Evolutionary conservation across 169 alveolate species (phyloP), one percentile per base, ranked within the genome.

Genomic region (Plasmodium malariae): DNA sequence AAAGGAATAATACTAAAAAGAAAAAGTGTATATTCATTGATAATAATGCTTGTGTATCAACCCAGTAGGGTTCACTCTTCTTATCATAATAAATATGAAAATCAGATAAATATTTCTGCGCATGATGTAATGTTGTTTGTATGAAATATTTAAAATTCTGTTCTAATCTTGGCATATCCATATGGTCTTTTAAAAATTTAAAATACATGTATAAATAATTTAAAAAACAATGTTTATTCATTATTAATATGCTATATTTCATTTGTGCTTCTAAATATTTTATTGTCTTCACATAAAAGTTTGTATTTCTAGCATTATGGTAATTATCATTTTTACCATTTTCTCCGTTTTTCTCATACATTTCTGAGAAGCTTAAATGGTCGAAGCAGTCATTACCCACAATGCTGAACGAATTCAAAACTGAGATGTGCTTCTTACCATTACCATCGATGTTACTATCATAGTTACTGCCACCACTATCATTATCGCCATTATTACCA

Each of bases 181-280:
- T n/a, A 63, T 78, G 48, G 34, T 78, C 89, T 37, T 30, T 6
- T 36, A 78, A 26, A 28, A 78, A 36, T n/a, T 65, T 78, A 36
- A 78, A 68, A 45, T 78, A 78, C 1, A 12, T 37, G 21, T 63
- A 26, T 9, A 78, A 7, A 32, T 78, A 78, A 40, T 63, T 78
- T 63, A 78, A 60, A 48, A 78, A 78, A 14, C 11, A 12, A 17
- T 34, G 60, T 78, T n/a, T 78, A 67, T 78, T 78, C 89, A 78
- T 78, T 21, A 78, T 19, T 62, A 62, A 78, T 26, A 78, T 62
- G 37, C 89, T 78, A 54, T 78, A 62, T 32, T 68, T 65, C 78
- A 78, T 78, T 45, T 78, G 89, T 37, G 24, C 30, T 28, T 78
- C 80, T 7, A 78, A 49, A 63, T 62, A 78, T 49, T 78, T 78